Evolutionary conservation across 2,329 filamentous ascomycete species (phyloP).

Genomic region (Juglanconis oblonga): DNA sequence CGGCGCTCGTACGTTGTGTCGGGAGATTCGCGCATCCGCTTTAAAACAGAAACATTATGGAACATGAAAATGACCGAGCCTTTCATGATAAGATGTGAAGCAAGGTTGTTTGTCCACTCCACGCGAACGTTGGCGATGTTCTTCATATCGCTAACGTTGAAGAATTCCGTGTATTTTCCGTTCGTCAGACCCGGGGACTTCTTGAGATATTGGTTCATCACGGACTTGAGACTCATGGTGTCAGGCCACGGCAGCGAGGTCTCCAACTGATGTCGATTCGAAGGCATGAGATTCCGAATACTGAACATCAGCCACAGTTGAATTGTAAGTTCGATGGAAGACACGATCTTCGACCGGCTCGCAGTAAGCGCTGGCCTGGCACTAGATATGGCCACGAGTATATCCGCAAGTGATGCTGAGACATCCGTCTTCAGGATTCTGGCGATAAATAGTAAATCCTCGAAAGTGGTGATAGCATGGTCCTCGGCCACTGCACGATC

Average conservation of each 20-base stretch:
- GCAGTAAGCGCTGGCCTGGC: neutral
- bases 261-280: neutral
- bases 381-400: neutral
- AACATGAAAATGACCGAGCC: neutral
- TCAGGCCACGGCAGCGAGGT: neutral
- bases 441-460: neutral
- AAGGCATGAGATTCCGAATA: neutral
- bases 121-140: neutral
- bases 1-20: neutral
- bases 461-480: neutral
- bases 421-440: neutral
- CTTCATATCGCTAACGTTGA: neutral
- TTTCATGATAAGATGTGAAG: neutral
- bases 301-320: neutral
- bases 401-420: neutral
- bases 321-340: neutral
- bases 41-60: neutral
- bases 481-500: neutral
- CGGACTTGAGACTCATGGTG: neutral
- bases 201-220: neutral
- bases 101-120: neutral
- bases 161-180: neutral
- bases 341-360: neutral
- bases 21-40: neutral
- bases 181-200: too few relatives aligned